phyloP scores from a whole-genome alignment of 2,329 filamentous ascomycete species.

The Didymella pinodella region DNA sequence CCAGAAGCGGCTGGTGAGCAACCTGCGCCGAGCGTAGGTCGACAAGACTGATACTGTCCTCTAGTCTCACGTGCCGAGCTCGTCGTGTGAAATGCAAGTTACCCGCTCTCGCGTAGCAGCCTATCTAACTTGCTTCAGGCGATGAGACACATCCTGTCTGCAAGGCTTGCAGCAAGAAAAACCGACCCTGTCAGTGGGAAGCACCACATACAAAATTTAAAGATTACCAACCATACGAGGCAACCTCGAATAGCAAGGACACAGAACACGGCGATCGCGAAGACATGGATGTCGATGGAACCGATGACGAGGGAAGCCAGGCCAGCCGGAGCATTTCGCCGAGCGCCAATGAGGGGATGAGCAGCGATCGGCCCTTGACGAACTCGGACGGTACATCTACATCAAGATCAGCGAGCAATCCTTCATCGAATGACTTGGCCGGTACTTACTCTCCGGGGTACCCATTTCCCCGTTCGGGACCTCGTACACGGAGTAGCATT shows the following conservation, averaged over 20 bases:
- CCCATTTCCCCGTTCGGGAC: conserved; percentile 10
- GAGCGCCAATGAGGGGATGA: conserved; percentile 11
- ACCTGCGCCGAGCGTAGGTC: not conserved
- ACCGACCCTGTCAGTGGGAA: conserved; percentile 43
- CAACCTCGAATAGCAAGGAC: conserved; percentile 26
- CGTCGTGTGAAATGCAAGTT: conserved; percentile 45
- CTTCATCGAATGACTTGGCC: conserved; percentile 21
- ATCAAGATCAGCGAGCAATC: conserved; percentile 25
- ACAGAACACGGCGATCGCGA: conserved; percentile 19
- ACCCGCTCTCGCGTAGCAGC: not conserved
- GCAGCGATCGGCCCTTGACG: conserved; percentile 14
- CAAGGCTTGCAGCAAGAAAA: conserved; percentile 45
- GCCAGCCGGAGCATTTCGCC: conserved; percentile 30
- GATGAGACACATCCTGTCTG: conserved; percentile 42
- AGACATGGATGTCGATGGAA: conserved; percentile 28
- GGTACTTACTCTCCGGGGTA: conserved; percentile 27
- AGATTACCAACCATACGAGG: conserved; percentile 34
- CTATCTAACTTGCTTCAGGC: conserved; percentile 23
- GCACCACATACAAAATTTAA: conserved; percentile 38
- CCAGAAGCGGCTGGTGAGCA: conserved; percentile 44
- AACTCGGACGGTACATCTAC: conserved; percentile 20
- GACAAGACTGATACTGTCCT: conserved; percentile 9
- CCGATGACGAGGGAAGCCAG: conserved; percentile 23
- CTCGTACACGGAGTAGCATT: conserved; percentile 8
- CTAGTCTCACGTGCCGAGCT: conserved; percentile 41